Percentiles rank a stretch among this genome's conserved stretches.
phyloP scores from a whole-genome alignment of 148 eudicot genomes.

The Heliamphora exappendiculata region DNA sequence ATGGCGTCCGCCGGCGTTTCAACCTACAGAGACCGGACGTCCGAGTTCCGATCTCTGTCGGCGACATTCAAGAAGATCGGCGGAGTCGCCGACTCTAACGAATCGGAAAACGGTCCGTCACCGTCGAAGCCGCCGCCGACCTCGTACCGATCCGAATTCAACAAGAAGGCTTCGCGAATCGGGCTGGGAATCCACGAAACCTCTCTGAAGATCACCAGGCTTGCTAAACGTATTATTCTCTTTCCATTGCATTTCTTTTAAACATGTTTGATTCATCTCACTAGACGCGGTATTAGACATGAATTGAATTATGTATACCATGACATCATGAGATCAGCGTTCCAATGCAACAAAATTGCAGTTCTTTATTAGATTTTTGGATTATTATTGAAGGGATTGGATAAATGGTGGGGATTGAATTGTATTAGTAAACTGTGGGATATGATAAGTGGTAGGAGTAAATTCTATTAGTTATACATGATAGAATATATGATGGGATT shows the following conservation, averaged over 20 bases:
- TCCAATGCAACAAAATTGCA: too few relatives aligned
- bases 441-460: too few relatives aligned
- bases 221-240: conserved; percentile 46
- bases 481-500: too few relatives aligned
- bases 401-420: too few relatives aligned
- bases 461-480: too few relatives aligned
- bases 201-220: conserved; percentile 52
- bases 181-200: conserved; percentile 66
- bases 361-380: too few relatives aligned
- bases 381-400: too few relatives aligned
- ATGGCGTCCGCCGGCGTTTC: conserved; percentile 48
- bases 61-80: conserved; percentile 47
- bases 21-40: conserved; percentile 65
- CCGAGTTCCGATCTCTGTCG: conserved; percentile 63
- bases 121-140: conserved; percentile 13
- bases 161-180: conserved; percentile 59
- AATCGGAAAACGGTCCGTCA: conserved; percentile 16
- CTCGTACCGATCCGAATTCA: conserved; percentile 64
- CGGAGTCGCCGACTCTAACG: conserved; percentile 27
- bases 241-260: neutral
- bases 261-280: too few relatives aligned
- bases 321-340: too few relatives aligned
- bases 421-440: too few relatives aligned
- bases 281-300: too few relatives aligned
- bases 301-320: too few relatives aligned